A percentile compares a stretch with the other conserved stretches of the same genome.
These are phyloP conservation scores for Pythium graminicola DNA, from an alignment of 352 stramenopile genomes.

Conservation along the genomic window DNA sequence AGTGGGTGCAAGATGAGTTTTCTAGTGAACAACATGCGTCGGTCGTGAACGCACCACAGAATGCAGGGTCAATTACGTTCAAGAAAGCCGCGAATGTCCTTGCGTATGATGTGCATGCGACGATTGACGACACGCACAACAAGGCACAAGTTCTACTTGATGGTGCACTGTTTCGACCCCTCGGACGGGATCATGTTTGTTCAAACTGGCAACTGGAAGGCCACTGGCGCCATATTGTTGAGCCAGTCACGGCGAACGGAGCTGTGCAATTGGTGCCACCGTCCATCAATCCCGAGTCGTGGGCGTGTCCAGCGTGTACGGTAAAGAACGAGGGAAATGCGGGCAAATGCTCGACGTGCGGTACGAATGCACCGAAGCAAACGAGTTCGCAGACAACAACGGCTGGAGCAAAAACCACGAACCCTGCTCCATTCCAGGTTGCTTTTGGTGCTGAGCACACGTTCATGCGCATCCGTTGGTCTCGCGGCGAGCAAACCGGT, in stretches of 20 bases:
- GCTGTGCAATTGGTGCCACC: not conserved
- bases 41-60: constrained; percentile 28
- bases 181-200: constrained; percentile 14
- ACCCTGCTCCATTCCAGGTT: constrained; percentile 67
- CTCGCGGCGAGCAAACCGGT: constrained; percentile 71
- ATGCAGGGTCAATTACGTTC: constrained; percentile 64
- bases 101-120: constrained; percentile 54
- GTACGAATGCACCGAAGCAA: constrained; percentile 42
- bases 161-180: constrained; percentile 37
- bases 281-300: constrained; percentile 31
- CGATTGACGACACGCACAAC: constrained; percentile 39
- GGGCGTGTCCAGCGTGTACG: constrained; percentile 69
- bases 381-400: constrained; percentile 28
- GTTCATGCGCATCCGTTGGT: constrained; percentile 80
- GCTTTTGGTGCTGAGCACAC: constrained; percentile 46
- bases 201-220: constrained; percentile 59
- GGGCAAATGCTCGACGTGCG: constrained; percentile 67
- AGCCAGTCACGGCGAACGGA: constrained; percentile 3
- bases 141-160: constrained; percentile 49
- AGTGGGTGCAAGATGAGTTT: constrained; percentile 78
- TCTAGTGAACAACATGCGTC: constrained; percentile 46
- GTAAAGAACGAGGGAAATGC: constrained; percentile 62
- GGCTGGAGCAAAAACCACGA: constrained; percentile 43
- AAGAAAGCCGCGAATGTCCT: constrained; percentile 49
- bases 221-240: constrained; percentile 66